Percentiles rank a stretch among this genome's conserved stretches.
Conservation (phyloP, 140 eudicot species). For the Bidens hawaiensis region DNA sequence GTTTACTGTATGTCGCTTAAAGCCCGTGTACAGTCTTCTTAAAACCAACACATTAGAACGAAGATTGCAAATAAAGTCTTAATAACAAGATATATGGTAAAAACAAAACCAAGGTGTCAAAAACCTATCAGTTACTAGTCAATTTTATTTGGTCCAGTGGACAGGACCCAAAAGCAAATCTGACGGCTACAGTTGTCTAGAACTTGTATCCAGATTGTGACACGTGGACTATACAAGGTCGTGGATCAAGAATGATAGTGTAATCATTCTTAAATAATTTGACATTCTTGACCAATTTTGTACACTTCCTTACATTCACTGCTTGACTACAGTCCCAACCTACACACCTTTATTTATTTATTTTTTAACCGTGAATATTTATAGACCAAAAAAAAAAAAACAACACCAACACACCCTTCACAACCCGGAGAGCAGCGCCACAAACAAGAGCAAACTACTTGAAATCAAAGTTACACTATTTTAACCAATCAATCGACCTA, state of each 20-base stretch:
- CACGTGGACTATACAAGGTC: slow-evolving; percentile 34
- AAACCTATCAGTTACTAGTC: slow-evolving; percentile 27
- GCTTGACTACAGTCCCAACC: slow-evolving; percentile 31
- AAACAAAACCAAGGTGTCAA: slow-evolving; percentile 23
- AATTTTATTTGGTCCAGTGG: slow-evolving; percentile 23
- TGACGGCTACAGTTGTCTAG: slow-evolving; percentile 36
- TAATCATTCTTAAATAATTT: slow-evolving; percentile 79
- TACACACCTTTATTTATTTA: slow-evolving; percentile 6
- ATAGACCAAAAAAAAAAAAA: too few species aligned
- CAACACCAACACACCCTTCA: too few species aligned
- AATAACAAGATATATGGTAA: too few species aligned
- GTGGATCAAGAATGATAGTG: slow-evolving; percentile 51
- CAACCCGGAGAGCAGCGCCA: too few species aligned
- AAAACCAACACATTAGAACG: too few species aligned
- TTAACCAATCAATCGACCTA: too few species aligned
- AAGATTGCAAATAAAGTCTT: too few species aligned
- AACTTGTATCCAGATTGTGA: slow-evolving; percentile 23
- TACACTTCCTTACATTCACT: slow-evolving; percentile 33
- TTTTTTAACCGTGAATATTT: too few species aligned
- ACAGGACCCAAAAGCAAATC: slow-evolving; percentile 36
- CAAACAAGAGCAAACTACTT: too few species aligned
- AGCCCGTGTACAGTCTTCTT: too few species aligned
- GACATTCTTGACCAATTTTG: slow-evolving; percentile 61
- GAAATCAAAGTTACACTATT: too few species aligned
- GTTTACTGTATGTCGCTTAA: too few species aligned